Evolutionary conservation across 495 filamentous ascomycete genomes (phyloP), one percentile per base, ranked within the genome.

Genomic region (Neurospora sp.): DNA sequence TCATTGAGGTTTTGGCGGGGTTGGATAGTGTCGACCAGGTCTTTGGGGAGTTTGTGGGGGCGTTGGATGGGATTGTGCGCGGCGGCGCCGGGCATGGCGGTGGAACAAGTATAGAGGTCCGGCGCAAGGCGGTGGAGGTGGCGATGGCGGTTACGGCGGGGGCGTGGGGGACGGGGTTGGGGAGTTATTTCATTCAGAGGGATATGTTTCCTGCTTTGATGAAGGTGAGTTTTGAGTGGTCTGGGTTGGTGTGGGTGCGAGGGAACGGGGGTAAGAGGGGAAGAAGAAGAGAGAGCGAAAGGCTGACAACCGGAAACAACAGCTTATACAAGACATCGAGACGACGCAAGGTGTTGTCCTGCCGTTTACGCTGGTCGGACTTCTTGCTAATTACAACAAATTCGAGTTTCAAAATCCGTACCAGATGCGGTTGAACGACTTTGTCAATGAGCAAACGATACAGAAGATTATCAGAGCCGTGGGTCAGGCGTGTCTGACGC

Each of bases 351-450:
- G 89, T 75, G 88, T 87, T 69, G 85, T 93, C 37, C 88, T 92
- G 72, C 92, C 95, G 1, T 94, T 98, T 73, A 88, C 91, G 39
- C 86, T 98, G 46, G 84, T 97, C 6, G 96, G 95, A 9, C 83
- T 97, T n/a, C 84, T 99, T 72, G 93, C 92, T 76, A 99, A 99
- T 82, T 98, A 98, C 87, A 98, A 98, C 87, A 99, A 98, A 82
- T 99, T 98, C 77, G 96, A 99, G 83, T 93, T 96, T 73, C 96
- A 97, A 82, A 99, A 99, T 76, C 96, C 96, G 8, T 99, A 99
- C 78, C 92, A 95, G 78, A 83, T 96, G 73, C 92, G 95, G 59
- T 88, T 99, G n/a, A 94, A 96, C 79, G 96, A 99, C 80, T 98
- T 98, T 83, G 94, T 98, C 75, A 97, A 99, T 76, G 95, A 98